Evolutionary conservation across 345 rosid genomes (phyloP).

Genomic region (Ceriops decandra): DNA sequence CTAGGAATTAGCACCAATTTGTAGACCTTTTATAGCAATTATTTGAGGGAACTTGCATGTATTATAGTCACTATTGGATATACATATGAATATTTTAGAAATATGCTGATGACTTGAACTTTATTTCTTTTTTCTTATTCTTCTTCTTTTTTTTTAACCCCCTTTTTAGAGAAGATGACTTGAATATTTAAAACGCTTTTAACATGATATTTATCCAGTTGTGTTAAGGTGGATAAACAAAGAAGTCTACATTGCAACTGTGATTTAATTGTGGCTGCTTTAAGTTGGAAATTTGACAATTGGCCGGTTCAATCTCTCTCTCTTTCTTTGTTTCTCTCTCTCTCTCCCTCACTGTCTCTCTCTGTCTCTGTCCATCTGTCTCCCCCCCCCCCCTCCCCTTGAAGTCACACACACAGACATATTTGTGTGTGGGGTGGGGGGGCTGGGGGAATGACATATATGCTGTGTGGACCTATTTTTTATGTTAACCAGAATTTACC

Average conservation of each 20-base stretch:
- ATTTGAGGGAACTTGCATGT: neutral
- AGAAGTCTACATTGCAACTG: neutral
- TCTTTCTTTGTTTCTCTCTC: too few species aligned
- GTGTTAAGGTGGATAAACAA: slow-evolving; percentile 3
- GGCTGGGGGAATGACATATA: too few species aligned
- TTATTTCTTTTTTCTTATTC: too few species aligned
- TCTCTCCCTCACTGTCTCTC: too few species aligned
- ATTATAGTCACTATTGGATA: neutral
- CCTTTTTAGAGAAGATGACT: too few species aligned
- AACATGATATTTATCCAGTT: slow-evolving; percentile 4
- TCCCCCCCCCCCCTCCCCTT: too few species aligned
- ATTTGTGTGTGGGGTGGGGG: too few species aligned
- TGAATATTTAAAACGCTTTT: neutral
- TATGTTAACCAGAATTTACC: slow-evolving; percentile 16
- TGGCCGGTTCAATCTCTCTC: too few species aligned
- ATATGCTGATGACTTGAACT: neutral
- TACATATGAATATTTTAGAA: neutral
- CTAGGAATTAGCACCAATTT: neutral
- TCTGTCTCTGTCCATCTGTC: too few species aligned
- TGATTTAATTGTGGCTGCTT: neutral
- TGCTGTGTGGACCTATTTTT: neutral
- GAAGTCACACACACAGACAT: too few species aligned
- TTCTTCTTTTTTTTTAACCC: too few species aligned
- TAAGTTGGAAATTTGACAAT: too few species aligned
- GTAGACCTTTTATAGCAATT: neutral